Evolutionary conservation across 106 monocot genomes (phyloP), one percentile per base, ranked within the genome.

Genomic region (Hemerocallis citrina): DNA sequence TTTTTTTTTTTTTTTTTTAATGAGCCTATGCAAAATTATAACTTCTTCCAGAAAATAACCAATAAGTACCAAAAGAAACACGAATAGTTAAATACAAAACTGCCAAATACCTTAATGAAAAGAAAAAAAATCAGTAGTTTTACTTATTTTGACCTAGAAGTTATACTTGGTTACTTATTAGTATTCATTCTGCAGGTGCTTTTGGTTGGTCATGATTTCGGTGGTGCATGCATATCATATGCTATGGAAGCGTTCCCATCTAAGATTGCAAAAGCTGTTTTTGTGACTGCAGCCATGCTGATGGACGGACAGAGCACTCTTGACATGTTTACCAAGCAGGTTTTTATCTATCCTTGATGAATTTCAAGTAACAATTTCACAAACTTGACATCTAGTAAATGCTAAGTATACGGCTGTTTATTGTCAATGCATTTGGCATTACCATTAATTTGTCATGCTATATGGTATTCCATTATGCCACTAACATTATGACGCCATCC

Each of bases 131-230:
- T n/a, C n/a, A n/a, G n/a, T n/a, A 3, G 30, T 16, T 54, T 54
- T 54, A 1, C 28, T 31, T 54, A 14, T 54, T 54, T 54, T 54
- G 52, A 1, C 29, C 28, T 30, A 9, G 0, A 3, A 54, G 14
- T 31, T 54, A 31, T 15, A 5, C 5, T 15, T 16, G 6, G 1
- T 34, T n/a, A n/a, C 7, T 34, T n/a, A 20, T 34, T 20, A 21
- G 56, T 40, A 9, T 57, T 32, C 8, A 10, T 59, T 43, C 5
- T n/a, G 23, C 76, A 92, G 92, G 92, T 87, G 44, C 83, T 87
- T 57, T 70, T 92, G 70, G 87, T 92, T 1, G 92, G 92, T 12
- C 92, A 92, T 78, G 92, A 92, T 81, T 73, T 92, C 68, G 92
- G 92, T 30, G 92, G 92, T 43, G 62, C 92, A 11, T 92, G 92